These are phyloP conservation scores for Teratosphaeria nubilosa DNA, from an alignment of 2,329 filamentous ascomycete genomes.

Conservation along the genomic window DNA sequence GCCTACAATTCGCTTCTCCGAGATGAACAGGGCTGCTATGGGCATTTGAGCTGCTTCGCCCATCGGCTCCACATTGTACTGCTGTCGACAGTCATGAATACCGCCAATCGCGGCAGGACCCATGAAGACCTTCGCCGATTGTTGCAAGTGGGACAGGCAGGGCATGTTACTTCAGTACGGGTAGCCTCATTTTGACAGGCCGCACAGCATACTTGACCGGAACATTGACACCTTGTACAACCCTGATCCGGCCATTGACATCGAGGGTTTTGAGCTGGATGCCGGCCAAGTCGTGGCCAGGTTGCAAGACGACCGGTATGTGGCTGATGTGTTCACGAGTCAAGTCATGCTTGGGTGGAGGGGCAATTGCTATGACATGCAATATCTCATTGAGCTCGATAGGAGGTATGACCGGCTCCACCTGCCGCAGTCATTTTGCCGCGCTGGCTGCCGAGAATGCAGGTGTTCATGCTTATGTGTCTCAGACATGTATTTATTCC, in stretches of 20 bases:
- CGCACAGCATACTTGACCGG: not conserved
- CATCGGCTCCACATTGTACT: not conserved
- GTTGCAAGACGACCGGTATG: not conserved
- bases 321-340: not conserved
- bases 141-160: not conserved
- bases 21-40: not conserved
- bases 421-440: not conserved
- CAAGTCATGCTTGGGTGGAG: not conserved
- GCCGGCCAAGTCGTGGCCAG: not conserved
- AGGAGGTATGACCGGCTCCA: not conserved
- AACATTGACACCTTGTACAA: not conserved
- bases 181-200: not conserved
- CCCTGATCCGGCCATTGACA: not conserved
- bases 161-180: not conserved
- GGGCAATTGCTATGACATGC: not conserved
- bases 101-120: not conserved
- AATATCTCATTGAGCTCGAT: too few relatives aligned
- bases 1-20: not conserved
- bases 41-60: not conserved
- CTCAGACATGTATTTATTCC: not conserved
- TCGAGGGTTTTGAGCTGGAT: not conserved
- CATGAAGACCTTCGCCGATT: not conserved
- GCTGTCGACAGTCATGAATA: not conserved
- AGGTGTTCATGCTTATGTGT: not conserved
- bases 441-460: not conserved